These are phyloP conservation scores for Agrocybe pediades DNA, from an alignment of 768 basidiomycete genomes.

Conservation along the genomic window DNA sequence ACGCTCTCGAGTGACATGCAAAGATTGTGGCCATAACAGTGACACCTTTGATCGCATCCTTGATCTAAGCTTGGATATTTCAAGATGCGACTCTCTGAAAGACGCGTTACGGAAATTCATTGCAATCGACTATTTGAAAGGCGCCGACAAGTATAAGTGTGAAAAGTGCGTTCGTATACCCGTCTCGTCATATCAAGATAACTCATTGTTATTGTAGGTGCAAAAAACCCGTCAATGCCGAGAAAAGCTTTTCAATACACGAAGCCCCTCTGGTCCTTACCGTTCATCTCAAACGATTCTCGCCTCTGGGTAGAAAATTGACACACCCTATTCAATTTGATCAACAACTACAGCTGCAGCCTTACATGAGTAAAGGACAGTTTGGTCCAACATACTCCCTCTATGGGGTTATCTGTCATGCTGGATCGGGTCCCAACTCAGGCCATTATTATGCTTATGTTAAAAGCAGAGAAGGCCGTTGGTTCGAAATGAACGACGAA, in stretches of 20 bases:
- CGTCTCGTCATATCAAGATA: background rate
- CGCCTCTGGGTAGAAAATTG: conserved; percentile 87
- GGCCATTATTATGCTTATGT: conserved; percentile 95
- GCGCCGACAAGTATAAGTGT: conserved; percentile 96
- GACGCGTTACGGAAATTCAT: conserved; percentile 82
- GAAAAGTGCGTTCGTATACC: conserved; percentile 73
- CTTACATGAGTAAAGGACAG: conserved; percentile 83
- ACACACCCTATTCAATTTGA: conserved; percentile 77
- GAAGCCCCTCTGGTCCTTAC: conserved; percentile 88
- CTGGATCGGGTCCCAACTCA: conserved; percentile 89
- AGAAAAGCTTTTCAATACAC: conserved; percentile 88
- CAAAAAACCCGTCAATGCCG: conserved; percentile 87
- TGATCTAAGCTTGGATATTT: conserved; percentile 91
- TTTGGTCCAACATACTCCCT: conserved; percentile 81
- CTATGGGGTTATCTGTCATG: conserved; percentile 92
- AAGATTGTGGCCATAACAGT: conserved; percentile 79
- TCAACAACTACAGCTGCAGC: conserved; percentile 67
- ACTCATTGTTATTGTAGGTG: conserved; percentile 54
- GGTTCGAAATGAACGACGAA: conserved; percentile 97
- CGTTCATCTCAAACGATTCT: conserved; percentile 94
- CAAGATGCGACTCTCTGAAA: conserved; percentile 57
- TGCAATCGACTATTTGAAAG: conserved; percentile 79
- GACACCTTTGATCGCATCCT: conserved; percentile 97
- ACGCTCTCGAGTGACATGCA: conserved; percentile 89
- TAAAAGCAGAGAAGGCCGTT: conserved; percentile 65